Percentiles rank a stretch among this genome's conserved stretches.
phyloP scores from a whole-genome alignment of 2,329 filamentous ascomycete genomes.

The Fusarium domesticum region DNA sequence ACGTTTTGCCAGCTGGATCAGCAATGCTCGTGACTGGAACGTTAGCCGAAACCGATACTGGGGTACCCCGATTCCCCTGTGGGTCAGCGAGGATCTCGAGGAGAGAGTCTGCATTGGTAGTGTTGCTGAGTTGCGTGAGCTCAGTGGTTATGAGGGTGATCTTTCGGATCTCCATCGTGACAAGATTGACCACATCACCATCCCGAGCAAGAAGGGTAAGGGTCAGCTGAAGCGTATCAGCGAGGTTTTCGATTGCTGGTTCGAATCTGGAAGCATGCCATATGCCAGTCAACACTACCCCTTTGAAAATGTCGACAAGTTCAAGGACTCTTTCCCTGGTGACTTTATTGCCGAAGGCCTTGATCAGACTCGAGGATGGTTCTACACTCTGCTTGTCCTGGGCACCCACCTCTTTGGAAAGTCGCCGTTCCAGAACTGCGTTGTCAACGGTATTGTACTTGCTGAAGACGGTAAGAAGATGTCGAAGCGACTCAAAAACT shows the following conservation, averaged over 20 bases:
- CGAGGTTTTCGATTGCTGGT: constrained; percentile 96
- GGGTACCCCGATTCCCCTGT: constrained; percentile 89
- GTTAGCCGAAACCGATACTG: constrained; percentile 92
- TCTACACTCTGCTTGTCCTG: constrained; percentile 86
- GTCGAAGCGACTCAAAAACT: constrained; percentile 96
- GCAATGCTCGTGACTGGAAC: constrained; percentile 91
- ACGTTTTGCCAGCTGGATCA: constrained; percentile 88
- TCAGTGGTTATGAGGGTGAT: constrained; percentile 83
- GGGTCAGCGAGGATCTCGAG: constrained; percentile 85
- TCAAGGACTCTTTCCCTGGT: constrained; percentile 78
- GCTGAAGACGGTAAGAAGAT: constrained; percentile 98
- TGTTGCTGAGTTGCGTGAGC: constrained; percentile 74
- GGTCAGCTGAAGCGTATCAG: constrained; percentile 76
- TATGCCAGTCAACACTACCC: constrained; percentile 90
- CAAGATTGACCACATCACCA: constrained; percentile 91
- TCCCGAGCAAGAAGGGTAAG: constrained; percentile 84
- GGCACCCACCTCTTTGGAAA: constrained; percentile 83
- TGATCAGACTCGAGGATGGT: constrained; percentile 95
- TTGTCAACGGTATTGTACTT: constrained; percentile 93
- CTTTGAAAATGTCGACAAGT: constrained; percentile 81
- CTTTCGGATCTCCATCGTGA: constrained; percentile 86
- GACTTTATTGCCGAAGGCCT: constrained; percentile 93
- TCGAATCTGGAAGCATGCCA: constrained; percentile 94
- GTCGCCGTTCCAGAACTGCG: constrained; percentile 88
- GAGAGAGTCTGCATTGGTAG: constrained; percentile 86